These are phyloP conservation scores for Barbarea vulgaris DNA, from an alignment of 345 rosid species.

Conservation along the genomic window DNA sequence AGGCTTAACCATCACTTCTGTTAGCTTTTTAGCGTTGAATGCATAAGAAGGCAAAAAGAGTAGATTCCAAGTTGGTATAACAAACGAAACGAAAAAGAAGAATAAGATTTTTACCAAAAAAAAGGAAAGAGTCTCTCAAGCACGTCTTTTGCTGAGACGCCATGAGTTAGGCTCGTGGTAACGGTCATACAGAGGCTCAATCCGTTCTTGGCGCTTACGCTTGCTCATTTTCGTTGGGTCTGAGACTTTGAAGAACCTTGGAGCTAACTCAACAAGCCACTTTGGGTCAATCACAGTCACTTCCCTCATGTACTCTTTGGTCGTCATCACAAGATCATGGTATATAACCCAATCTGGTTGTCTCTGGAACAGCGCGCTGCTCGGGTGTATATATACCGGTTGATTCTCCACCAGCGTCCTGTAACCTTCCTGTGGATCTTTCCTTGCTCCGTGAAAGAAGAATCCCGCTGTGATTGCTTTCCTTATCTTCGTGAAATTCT, in stretches of 20 bases:
- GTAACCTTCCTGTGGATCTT: slow-evolving; percentile 90
- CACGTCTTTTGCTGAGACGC: slow-evolving; percentile 83
- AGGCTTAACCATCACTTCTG: slow-evolving; percentile 19
- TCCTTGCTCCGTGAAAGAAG: slow-evolving; percentile 81
- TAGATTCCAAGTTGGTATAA: background rate
- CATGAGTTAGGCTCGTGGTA: slow-evolving; percentile 93
- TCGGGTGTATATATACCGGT: slow-evolving; percentile 84
- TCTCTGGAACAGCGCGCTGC: slow-evolving; percentile 89
- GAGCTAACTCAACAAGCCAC: slow-evolving; percentile 91
- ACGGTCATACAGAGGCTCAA: slow-evolving; percentile 85
- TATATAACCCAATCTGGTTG: slow-evolving; percentile 98
- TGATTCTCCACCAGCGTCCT: slow-evolving; percentile 85
- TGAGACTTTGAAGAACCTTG: slow-evolving; percentile 83
- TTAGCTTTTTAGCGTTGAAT: slow-evolving; percentile 9
- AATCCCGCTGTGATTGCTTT: slow-evolving; percentile 92
- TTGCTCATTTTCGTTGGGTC: slow-evolving; percentile 92
- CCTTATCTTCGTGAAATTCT: slow-evolving; percentile 69
- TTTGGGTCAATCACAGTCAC: slow-evolving; percentile 86
- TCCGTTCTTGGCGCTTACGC: slow-evolving; percentile 84
- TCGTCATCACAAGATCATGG: slow-evolving; percentile 92
- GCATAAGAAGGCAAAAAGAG: background rate
- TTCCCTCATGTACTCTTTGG: slow-evolving; percentile 91
- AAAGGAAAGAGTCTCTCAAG: slow-evolving; percentile 43
- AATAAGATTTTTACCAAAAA: slow-evolving; percentile 16
- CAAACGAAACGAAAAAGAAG: background rate